These are phyloP conservation scores for Barnettozyma siamensis DNA, from an alignment of 805 yeast species.

Conservation along the genomic window DNA sequence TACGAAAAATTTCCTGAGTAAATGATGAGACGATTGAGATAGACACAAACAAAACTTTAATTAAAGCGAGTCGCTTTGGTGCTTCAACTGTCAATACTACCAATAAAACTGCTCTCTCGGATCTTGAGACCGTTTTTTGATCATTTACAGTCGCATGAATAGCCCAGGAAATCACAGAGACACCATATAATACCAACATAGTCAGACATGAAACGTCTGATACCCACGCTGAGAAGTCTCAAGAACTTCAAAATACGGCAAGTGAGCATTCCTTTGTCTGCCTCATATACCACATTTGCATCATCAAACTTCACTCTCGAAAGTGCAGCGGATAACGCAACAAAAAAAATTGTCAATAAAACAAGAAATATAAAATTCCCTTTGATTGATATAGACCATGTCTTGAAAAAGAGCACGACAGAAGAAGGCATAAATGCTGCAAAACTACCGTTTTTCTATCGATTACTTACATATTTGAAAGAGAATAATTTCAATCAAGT, in stretches of 20 bases:
- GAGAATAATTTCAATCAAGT: constrained; percentile 7
- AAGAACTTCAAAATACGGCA: background rate
- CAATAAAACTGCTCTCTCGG: no score
- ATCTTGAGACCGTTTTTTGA: no score
- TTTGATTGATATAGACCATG: background rate
- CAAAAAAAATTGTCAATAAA: no score
- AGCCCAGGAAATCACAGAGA: background rate
- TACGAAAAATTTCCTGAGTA: background rate
- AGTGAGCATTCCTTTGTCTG: background rate
- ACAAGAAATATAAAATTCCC: background rate
- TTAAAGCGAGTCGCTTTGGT: no score
- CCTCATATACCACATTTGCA: constrained; percentile 6
- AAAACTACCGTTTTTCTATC: background rate
- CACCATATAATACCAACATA: background rate
- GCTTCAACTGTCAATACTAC: no score
- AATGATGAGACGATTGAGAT: no score
- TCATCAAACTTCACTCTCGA: constrained; percentile 8
- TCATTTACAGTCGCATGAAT: no score
- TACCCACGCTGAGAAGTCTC: background rate
- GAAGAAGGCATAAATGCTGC: background rate
- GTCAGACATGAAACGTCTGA: background rate
- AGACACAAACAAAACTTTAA: no score
- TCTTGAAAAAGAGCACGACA: no score
- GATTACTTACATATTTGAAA: background rate
- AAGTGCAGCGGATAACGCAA: no score